These are phyloP conservation scores for Alternaria incomplexa DNA, from an alignment of 2,329 filamentous ascomycete genomes.

Conservation along the genomic window DNA sequence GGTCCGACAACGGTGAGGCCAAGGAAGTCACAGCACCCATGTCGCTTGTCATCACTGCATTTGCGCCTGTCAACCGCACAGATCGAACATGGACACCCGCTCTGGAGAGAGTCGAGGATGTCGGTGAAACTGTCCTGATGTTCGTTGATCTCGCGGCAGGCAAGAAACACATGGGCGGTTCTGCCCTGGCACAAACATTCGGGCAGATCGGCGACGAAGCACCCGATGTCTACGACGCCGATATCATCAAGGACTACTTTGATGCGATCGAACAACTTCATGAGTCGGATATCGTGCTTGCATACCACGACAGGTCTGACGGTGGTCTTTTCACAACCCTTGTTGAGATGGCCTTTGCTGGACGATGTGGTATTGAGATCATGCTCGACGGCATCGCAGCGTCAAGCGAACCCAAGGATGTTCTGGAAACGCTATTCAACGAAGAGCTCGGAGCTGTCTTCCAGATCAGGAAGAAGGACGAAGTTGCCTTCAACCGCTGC, in stretches of 20 bases:
- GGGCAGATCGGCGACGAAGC: constrained; percentile 82
- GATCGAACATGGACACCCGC: constrained; percentile 93
- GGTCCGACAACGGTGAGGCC: constrained; percentile 68
- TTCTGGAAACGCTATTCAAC: constrained; percentile 86
- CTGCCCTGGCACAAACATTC: constrained; percentile 87
- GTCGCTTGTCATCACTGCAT: constrained; percentile 89
- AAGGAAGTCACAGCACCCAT: constrained; percentile 93
- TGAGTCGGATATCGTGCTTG: constrained; percentile 76
- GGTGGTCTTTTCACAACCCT: constrained; percentile 90
- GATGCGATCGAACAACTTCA: constrained; percentile 78
- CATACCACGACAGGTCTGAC: constrained; percentile 94
- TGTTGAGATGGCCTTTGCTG: constrained; percentile 98
- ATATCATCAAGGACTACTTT: constrained; percentile 86
- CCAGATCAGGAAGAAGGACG: constrained; percentile 85
- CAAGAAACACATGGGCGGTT: constrained; percentile 83
- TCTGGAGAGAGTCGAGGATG: constrained; percentile 80
- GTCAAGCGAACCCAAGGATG: constrained; percentile 65
- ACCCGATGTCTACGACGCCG: constrained; percentile 83
- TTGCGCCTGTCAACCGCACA: constrained; percentile 81
- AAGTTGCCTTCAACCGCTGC: constrained; percentile 84
- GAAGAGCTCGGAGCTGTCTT: constrained; percentile 96
- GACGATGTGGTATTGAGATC: constrained; percentile 84
- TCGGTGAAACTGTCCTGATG: constrained; percentile 86
- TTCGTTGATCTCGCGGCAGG: constrained; percentile 89
- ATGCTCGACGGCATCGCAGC: constrained; percentile 75